Percentiles rank a stretch among this genome's conserved stretches.
These are phyloP conservation scores for Agarophyton chilense DNA, from an alignment of 23 red algal species.

Conservation along the genomic window DNA sequence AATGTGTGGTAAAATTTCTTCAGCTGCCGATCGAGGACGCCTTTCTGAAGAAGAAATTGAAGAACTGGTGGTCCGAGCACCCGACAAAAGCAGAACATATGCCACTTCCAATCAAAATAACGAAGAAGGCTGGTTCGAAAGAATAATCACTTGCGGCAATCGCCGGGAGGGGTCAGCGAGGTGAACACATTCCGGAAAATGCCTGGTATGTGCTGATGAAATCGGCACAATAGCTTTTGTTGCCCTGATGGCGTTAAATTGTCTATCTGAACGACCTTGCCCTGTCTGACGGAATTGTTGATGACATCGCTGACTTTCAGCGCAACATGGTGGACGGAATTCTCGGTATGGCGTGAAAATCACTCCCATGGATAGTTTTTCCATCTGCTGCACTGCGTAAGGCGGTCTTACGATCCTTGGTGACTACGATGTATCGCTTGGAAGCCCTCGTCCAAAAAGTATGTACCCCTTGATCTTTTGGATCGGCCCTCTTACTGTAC, in stretches of 20 bases:
- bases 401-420: too few relatives aligned
- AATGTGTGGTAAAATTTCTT: slow-evolving; percentile 97
- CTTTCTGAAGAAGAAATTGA: slow-evolving; percentile 64
- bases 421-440: too few relatives aligned
- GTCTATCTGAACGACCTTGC: slow-evolving; percentile 6
- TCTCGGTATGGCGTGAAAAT: too few relatives aligned
- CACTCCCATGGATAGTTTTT: too few relatives aligned
- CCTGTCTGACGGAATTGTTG: too few relatives aligned
- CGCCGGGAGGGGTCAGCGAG: slow-evolving; percentile 2
- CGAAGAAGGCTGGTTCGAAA: slow-evolving; percentile 8
- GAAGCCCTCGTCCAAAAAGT: too few relatives aligned
- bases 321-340: too few relatives aligned
- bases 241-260: slow-evolving; percentile 13
- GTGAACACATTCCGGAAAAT: slow-evolving; percentile 41
- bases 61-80: slow-evolving; percentile 55
- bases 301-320: too few relatives aligned
- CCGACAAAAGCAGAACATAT: slow-evolving; percentile 24
- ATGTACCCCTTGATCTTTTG: too few relatives aligned
- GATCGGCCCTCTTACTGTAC: too few relatives aligned
- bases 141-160: slow-evolving; percentile 51
- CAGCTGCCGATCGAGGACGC: slow-evolving; percentile 95
- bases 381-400: too few relatives aligned
- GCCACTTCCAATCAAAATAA: slow-evolving; percentile 43
- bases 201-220: slow-evolving; percentile 53
- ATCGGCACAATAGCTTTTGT: slow-evolving; percentile 60